A percentile compares a stretch with the other conserved stretches of the same genome.
phyloP scores from a whole-genome alignment of 345 rosid species.

The Murraya koenigii region DNA sequence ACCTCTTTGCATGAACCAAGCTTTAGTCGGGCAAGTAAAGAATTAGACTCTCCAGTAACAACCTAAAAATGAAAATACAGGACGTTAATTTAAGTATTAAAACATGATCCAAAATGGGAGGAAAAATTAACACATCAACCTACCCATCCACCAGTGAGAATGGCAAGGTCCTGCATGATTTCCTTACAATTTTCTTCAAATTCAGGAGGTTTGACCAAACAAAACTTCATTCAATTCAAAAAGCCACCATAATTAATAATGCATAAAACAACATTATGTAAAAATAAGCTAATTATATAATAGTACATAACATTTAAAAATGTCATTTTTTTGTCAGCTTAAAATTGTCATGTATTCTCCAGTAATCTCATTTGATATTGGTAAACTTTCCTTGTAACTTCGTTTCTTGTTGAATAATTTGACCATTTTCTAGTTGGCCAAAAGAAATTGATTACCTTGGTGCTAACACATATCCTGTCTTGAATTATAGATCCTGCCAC shows the following conservation, averaged over 20 bases:
- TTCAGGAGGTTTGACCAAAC: neutral
- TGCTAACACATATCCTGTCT: neutral
- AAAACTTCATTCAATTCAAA: neutral
- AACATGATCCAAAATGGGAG: neutral
- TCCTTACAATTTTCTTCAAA: neutral
- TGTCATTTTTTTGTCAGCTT: neutral
- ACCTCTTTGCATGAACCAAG: neutral
- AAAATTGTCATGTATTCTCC: neutral
- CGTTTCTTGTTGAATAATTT: no score
- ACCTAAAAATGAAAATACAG: neutral
- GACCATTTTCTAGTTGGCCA: neutral
- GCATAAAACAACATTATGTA: neutral
- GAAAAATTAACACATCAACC: neutral
- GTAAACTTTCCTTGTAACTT: neutral
- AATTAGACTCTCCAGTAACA: neutral
- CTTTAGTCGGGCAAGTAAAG: neutral
- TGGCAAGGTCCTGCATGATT: neutral
- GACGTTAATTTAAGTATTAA: neutral
- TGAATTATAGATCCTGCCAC: neutral
- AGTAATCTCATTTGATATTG: neutral
- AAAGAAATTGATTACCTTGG: neutral
- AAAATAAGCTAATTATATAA: neutral
- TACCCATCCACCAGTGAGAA: neutral
- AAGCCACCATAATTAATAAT: neutral
- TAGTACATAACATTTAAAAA: neutral